Percentiles rank a stretch among this genome's conserved stretches.
Evolutionary conservation across 2,329 filamentous ascomycete species (phyloP).

Genomic region (Pseudocercospora crystallina): DNA sequence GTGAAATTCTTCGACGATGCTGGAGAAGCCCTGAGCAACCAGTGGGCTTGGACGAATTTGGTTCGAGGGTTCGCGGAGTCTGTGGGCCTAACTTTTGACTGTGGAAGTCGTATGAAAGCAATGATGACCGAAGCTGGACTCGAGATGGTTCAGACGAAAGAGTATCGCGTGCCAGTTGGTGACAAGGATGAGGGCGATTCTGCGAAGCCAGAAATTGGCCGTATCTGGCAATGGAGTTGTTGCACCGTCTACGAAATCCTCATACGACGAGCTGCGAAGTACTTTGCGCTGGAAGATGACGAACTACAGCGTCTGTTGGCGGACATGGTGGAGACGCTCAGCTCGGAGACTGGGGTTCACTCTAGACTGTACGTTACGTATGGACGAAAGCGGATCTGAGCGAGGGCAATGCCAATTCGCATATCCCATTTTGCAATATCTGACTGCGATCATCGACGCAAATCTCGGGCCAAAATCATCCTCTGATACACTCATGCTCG

Average conservation of each 20-base stretch:
- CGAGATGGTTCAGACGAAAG: slow-evolving; percentile 8
- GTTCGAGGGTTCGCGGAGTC: too few species aligned
- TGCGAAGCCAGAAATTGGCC: slow-evolving; percentile 10
- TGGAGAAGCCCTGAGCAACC: slow-evolving; percentile 2
- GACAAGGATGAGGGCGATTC: slow-evolving; percentile 3
- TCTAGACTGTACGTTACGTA: slow-evolving; percentile 13
- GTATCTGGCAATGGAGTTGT: slow-evolving; percentile 7
- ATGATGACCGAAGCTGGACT: slow-evolving; percentile 14
- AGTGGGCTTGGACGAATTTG: slow-evolving; percentile 14
- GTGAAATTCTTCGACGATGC: slow-evolving; percentile 6
- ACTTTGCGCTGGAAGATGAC: slow-evolving; percentile 5
- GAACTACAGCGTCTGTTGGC: too few species aligned
- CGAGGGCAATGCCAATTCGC: too few species aligned
- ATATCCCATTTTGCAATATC: too few species aligned
- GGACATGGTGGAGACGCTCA: slow-evolving; percentile 13
- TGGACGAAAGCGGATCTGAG: slow-evolving; percentile 16
- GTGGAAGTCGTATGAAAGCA: too few species aligned
- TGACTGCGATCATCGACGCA: too few species aligned
- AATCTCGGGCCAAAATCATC: too few species aligned
- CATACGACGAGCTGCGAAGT: slow-evolving; percentile 1
- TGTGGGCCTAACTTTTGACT: too few species aligned
- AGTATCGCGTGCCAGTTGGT: slow-evolving; percentile 7
- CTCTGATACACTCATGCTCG: too few species aligned
- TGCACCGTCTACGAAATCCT: slow-evolving; percentile 7
- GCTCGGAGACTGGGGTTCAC: slow-evolving; percentile 2